Conservation (phyloP, 352 stramenopile species). For the Phytophthora pisi region DNA sequence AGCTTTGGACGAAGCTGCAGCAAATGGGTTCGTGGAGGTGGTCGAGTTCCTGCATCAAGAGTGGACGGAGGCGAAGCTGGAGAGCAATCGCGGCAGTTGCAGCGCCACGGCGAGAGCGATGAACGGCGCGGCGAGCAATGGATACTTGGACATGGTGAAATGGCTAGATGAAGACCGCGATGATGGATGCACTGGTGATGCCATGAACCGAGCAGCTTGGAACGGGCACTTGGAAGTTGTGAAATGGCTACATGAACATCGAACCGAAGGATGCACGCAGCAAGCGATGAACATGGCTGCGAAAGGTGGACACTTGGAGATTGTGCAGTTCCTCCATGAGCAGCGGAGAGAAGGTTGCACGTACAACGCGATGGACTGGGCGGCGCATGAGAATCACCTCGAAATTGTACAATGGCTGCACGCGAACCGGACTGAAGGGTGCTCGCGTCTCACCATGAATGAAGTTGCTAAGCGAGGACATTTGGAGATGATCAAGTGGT, state of each 20-base stretch:
- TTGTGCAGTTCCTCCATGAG: slow-evolving; percentile 39
- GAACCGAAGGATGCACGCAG: slow-evolving; percentile 34
- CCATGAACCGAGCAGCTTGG: slow-evolving; percentile 39
- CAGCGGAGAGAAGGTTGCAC: slow-evolving; percentile 37
- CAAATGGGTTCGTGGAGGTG: slow-evolving; percentile 26
- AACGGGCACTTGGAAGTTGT: slow-evolving; percentile 36
- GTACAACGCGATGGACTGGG: slow-evolving; percentile 44
- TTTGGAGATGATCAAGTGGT: slow-evolving; percentile 33
- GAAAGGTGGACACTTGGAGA: slow-evolving; percentile 32
- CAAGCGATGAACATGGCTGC: slow-evolving; percentile 44
- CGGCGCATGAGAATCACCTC: slow-evolving; percentile 29
- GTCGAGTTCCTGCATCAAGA: slow-evolving; percentile 34
- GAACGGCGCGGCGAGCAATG: slow-evolving; percentile 31
- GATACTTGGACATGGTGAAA: slow-evolving; percentile 34
- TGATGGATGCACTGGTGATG: slow-evolving; percentile 36
- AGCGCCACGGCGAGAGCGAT: slow-evolving; percentile 29
- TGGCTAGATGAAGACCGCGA: slow-evolving; percentile 35
- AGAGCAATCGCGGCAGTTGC: slow-evolving; percentile 25
- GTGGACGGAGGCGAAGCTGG: slow-evolving; percentile 17
- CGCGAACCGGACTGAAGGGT: slow-evolving; percentile 35
- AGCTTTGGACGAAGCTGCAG: slow-evolving; percentile 33
- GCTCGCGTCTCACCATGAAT: slow-evolving; percentile 39
- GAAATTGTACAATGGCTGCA: slow-evolving; percentile 39
- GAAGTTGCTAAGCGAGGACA: slow-evolving; percentile 37
- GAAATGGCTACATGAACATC: slow-evolving; percentile 31